Evolutionary conservation across 2,329 filamentous ascomycete genomes (phyloP).

Genomic region (Colletotrichum somersetense): DNA sequence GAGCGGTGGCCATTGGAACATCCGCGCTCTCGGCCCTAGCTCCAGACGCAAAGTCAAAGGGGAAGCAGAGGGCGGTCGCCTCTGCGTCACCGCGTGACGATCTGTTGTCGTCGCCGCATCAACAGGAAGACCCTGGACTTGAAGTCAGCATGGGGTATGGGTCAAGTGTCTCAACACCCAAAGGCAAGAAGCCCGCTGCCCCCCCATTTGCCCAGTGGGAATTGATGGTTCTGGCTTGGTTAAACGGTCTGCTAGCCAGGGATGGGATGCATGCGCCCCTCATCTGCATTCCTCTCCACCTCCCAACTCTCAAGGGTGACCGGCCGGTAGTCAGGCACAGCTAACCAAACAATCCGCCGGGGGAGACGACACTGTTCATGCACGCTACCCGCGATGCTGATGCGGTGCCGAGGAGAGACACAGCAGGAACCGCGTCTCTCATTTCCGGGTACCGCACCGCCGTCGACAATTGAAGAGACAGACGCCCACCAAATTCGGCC

Average conservation of each 20-base stretch:
- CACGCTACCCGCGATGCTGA: conserved; percentile 15
- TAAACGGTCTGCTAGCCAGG: conserved; percentile 32
- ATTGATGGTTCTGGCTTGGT: conserved; percentile 10
- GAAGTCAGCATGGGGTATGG: conserved; percentile 24
- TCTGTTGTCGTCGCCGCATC: conserved; percentile 39
- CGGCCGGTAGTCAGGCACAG: conserved; percentile 23
- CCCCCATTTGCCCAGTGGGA: conserved; percentile 26
- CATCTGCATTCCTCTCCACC: conserved; percentile 15
- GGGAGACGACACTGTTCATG: conserved; percentile 32
- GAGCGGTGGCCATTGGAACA: conserved; percentile 4
- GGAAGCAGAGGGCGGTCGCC: conserved; percentile 9
- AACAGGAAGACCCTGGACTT: conserved; percentile 37
- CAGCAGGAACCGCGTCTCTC: conserved; percentile 9
- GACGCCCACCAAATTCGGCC: neutral
- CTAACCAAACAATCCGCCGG: conserved; percentile 27
- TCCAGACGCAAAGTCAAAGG: conserved; percentile 14
- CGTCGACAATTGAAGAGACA: neutral
- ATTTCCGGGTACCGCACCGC: conserved; percentile 8
- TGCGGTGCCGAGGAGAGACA: conserved; percentile 3
- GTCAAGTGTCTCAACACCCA: conserved; percentile 33
- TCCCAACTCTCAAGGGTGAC: conserved; percentile 7
- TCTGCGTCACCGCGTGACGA: conserved; percentile 24
- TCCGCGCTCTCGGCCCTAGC: conserved; percentile 4
- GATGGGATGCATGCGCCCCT: conserved; percentile 23
- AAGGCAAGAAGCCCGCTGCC: conserved; percentile 24